phyloP scores from a whole-genome alignment of 2,329 filamentous ascomycete genomes.

The Talaromyces verruculosus region DNA sequence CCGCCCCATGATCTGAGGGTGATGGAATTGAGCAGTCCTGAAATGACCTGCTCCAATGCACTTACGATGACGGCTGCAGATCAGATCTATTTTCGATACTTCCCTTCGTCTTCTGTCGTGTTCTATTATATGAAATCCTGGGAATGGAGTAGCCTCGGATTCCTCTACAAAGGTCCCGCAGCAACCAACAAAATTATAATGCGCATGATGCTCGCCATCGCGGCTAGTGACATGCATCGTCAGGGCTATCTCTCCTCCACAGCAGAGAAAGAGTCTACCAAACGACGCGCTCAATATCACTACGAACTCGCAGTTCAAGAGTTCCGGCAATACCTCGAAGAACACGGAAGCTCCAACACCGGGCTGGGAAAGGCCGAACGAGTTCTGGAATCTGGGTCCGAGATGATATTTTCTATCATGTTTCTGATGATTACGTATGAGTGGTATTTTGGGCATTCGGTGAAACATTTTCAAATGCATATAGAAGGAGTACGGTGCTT shows the following conservation, averaged over 20 bases:
- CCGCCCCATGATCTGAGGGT: not conserved
- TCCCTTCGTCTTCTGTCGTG: constrained; percentile 36
- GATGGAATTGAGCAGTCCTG: not conserved
- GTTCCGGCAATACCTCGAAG: constrained; percentile 35
- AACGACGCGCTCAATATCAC: constrained; percentile 36
- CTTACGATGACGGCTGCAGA: constrained; percentile 37
- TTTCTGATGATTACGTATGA: constrained; percentile 40
- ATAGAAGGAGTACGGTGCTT: constrained; percentile 39
- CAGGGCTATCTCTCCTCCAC: constrained; percentile 31
- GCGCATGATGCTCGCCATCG: constrained; percentile 42
- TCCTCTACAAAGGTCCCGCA: constrained; percentile 39
- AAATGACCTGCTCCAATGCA: constrained; percentile 34
- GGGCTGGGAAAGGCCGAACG: not conserved
- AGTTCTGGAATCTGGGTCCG: constrained; percentile 21
- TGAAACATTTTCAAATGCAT: constrained; percentile 38
- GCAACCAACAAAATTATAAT: constrained; percentile 39
- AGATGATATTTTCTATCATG: constrained; percentile 39
- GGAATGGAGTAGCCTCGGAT: constrained; percentile 40
- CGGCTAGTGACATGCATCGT: constrained; percentile 40
- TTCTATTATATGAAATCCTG: constrained; percentile 41
- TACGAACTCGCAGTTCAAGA: constrained; percentile 40
- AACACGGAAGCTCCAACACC: constrained; percentile 31
- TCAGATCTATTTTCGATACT: constrained; percentile 37
- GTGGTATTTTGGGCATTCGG: constrained; percentile 39
- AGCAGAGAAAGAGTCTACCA: constrained; percentile 31